phyloP scores from a whole-genome alignment of 2,329 filamentous ascomycete genomes.

The Zasmidium citrigriseum region DNA sequence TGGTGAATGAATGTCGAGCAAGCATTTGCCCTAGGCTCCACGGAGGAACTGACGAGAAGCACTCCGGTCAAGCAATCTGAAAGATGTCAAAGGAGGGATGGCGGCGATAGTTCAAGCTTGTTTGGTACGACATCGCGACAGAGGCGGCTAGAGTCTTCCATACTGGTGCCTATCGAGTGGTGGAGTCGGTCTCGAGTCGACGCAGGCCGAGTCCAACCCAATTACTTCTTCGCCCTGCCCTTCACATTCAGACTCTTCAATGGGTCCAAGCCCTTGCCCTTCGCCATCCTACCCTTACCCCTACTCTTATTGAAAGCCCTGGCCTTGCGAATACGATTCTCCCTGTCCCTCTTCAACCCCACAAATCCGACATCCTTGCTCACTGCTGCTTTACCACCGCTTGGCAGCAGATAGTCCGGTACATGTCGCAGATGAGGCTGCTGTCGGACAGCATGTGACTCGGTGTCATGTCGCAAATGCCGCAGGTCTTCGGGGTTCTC shows the following conservation, averaged over 20 bases:
- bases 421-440: conserved; percentile 93
- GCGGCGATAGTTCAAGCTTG: too few species aligned
- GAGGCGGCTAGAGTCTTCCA: too few species aligned
- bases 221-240: conserved; percentile 37
- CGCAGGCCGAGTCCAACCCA: too few species aligned
- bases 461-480: conserved; percentile 86
- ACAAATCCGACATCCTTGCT: conserved; percentile 73
- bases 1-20: too few species aligned
- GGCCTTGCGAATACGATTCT: conserved; percentile 51
- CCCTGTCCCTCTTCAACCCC: conserved; percentile 56
- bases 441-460: conserved; percentile 77
- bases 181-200: too few species aligned
- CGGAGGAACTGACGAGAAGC: too few species aligned
- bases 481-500: conserved; percentile 90
- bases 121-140: too few species aligned
- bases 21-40: too few species aligned
- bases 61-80: too few species aligned
- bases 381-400: conserved; percentile 68
- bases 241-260: conserved; percentile 77
- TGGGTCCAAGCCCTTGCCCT: conserved; percentile 73
- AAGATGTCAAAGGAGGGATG: too few species aligned
- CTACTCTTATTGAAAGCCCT: conserved; percentile 45
- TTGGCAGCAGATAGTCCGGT: conserved; percentile 86
- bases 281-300: conserved; percentile 54
- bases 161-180: too few species aligned